phyloP scores from a whole-genome alignment of 1,139 yeast genomes.

The Yamadazyma oceani region DNA sequence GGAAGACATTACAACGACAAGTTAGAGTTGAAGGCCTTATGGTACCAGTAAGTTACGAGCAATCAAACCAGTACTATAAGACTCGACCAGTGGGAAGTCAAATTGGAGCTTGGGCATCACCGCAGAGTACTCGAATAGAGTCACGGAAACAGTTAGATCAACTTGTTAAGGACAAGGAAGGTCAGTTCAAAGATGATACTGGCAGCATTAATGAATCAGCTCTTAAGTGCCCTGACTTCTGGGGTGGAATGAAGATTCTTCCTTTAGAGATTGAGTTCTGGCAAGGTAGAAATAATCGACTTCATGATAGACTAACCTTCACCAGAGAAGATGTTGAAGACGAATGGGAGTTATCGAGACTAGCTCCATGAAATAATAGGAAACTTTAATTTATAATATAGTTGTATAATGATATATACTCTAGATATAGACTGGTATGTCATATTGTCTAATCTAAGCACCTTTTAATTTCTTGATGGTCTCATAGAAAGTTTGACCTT shows the following conservation, averaged over 20 bases:
- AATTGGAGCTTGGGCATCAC: conserved; percentile 97
- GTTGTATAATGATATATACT: background rate
- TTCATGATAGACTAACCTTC: conserved; percentile 87
- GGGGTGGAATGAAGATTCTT: conserved; percentile 92
- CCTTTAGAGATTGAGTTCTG: conserved; percentile 94
- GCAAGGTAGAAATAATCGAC: conserved; percentile 91
- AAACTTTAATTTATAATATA: too few relatives aligned
- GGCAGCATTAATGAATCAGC: conserved; percentile 48
- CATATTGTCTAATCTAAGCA: too few relatives aligned
- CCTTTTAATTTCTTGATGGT: conserved; percentile 15
- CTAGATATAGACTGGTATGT: too few relatives aligned
- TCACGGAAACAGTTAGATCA: conserved; percentile 61
- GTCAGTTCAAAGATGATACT: conserved; percentile 52
- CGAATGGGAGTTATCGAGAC: conserved; percentile 64
- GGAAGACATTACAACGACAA: conserved; percentile 89
- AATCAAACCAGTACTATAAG: conserved; percentile 72
- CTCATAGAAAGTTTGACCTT: conserved; percentile 65
- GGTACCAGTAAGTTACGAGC: conserved; percentile 71
- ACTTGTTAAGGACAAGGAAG: conserved; percentile 45
- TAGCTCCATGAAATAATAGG: conserved; percentile 76
- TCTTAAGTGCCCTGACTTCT: conserved; percentile 69
- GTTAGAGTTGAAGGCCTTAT: conserved; percentile 88
- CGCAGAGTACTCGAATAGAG: conserved; percentile 67
- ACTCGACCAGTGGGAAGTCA: conserved; percentile 92
- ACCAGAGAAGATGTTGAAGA: conserved; percentile 50